Percentiles rank a stretch among this genome's conserved stretches.
Evolutionary conservation across 1,139 yeast species (phyloP).

Genomic region (Geotrichum klebahnii): DNA sequence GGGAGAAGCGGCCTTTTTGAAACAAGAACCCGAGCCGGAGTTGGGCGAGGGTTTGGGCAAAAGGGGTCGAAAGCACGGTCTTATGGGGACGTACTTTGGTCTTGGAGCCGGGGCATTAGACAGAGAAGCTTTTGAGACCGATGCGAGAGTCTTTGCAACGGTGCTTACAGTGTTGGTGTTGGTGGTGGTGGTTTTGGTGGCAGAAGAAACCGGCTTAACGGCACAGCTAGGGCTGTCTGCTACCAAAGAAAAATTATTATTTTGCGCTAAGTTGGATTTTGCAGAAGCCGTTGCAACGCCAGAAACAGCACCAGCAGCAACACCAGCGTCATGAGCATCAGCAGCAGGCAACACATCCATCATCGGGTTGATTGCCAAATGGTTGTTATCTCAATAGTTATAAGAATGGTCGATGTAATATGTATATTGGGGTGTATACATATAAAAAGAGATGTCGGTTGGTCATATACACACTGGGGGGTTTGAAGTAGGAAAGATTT

Average conservation of each 20-base stretch:
- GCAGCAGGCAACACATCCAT: conserved; percentile 6
- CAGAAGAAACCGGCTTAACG: conserved; percentile 5
- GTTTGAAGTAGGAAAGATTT: conserved; percentile 2
- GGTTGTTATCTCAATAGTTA: no score
- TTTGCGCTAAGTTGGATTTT: neutral
- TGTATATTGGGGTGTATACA: conserved; percentile 21
- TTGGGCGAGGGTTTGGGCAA: conserved; percentile 36
- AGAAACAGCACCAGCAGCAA: neutral
- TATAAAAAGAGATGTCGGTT: conserved; percentile 18
- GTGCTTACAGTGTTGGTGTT: neutral
- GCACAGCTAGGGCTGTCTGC: no score
- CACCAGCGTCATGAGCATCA: no score
- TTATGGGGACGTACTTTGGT: conserved; percentile 35
- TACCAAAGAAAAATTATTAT: neutral
- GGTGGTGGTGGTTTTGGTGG: conserved; percentile 4
- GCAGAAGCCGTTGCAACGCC: neutral
- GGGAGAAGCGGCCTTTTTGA: conserved; percentile 1
- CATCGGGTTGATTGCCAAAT: no score
- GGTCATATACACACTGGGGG: conserved; percentile 18
- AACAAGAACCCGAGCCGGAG: conserved; percentile 1
- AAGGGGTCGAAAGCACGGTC: conserved; percentile 40
- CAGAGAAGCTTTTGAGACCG: neutral
- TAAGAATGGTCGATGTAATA: conserved; percentile 21
- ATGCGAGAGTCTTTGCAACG: neutral
- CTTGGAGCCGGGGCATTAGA: conserved; percentile 18